Conservation (phyloP, 1,139 yeast genomes). For the Yamadazyma diddensiae region DNA sequence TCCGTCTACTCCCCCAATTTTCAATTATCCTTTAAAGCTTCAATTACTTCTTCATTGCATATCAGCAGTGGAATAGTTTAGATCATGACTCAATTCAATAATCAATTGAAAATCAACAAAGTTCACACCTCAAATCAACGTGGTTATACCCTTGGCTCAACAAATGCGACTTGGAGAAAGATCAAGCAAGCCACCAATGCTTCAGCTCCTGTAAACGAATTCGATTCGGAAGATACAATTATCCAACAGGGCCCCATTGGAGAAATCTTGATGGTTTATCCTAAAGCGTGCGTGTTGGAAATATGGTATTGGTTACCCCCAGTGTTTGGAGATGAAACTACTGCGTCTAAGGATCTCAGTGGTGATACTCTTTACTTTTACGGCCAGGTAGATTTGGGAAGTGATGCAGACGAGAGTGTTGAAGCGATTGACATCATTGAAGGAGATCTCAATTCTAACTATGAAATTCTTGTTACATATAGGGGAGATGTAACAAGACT, state of each 20-base stretch:
- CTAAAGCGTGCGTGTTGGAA: slow-evolving; percentile 28
- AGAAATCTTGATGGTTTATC: slow-evolving; percentile 40
- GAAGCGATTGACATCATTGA: slow-evolving; percentile 5
- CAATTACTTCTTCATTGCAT: too few relatives aligned
- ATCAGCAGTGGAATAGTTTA: too few relatives aligned
- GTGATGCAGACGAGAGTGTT: slow-evolving; percentile 1
- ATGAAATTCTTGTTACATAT: slow-evolving; percentile 6
- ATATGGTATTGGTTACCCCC: slow-evolving; percentile 52
- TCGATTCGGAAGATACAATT: slow-evolving; percentile 10
- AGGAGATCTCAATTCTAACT: slow-evolving; percentile 8
- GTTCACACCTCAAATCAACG: slow-evolving; percentile 23
- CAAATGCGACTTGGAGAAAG: slow-evolving; percentile 45
- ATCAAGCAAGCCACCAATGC: slow-evolving; percentile 33
- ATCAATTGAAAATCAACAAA: slow-evolving; percentile 20
- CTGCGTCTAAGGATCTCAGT: slow-evolving; percentile 13
- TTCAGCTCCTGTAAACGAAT: slow-evolving; percentile 4
- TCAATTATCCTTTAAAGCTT: too few relatives aligned
- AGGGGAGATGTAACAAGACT: not conserved
- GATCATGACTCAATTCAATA: slow-evolving; percentile 11
- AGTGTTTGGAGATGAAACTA: slow-evolving; percentile 1
- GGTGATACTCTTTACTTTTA: slow-evolving; percentile 35
- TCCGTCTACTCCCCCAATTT: too few relatives aligned
- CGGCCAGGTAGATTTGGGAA: slow-evolving; percentile 13
- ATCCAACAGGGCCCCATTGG: slow-evolving; percentile 44
- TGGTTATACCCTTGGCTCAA: slow-evolving; percentile 40